Evolutionary conservation across 306 rosid species (phyloP).

Genomic region (Abrus pulchellus): DNA sequence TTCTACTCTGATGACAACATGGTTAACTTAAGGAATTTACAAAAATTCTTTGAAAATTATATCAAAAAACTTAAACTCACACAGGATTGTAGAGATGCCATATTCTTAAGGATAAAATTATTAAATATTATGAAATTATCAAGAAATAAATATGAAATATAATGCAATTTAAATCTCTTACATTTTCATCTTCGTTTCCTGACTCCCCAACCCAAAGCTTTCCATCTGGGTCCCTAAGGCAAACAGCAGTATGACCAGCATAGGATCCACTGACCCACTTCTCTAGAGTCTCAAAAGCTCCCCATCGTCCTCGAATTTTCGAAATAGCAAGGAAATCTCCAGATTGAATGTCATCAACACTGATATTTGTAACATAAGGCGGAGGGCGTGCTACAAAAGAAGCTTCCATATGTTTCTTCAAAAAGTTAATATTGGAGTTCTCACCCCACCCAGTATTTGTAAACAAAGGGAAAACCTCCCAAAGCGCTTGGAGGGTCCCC

Average conservation of each 20-base stretch:
- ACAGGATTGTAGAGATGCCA: constrained; percentile 26
- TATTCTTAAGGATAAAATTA: neutral
- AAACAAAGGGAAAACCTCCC: constrained; percentile 90
- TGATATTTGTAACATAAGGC: constrained; percentile 87
- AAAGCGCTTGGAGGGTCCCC: constrained; percentile 85
- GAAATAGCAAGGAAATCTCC: constrained; percentile 98
- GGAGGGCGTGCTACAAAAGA: constrained; percentile 74
- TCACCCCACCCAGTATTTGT: constrained; percentile 95
- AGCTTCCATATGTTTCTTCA: constrained; percentile 90
- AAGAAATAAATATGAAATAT: constrained; percentile 28
- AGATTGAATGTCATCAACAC: constrained; percentile 81
- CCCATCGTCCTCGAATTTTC: constrained; percentile 98
- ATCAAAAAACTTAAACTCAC: constrained; percentile 21
- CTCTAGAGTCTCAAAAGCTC: constrained; percentile 94
- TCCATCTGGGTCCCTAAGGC: constrained; percentile 87
- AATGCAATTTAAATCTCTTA: constrained; percentile 46
- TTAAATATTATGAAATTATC: constrained; percentile 16
- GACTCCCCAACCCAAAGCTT: constrained; percentile 98
- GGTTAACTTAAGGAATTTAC: constrained; percentile 22
- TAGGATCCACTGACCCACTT: constrained; percentile 98
- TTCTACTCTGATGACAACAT: constrained; percentile 32
- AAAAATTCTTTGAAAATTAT: neutral
- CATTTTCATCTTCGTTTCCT: constrained; percentile 88
- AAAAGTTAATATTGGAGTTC: constrained; percentile 77
- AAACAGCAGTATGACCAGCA: constrained; percentile 96